phyloP scores from a whole-genome alignment of 108 stramenopile species.

The Nannochloropsis gaditana region DNA sequence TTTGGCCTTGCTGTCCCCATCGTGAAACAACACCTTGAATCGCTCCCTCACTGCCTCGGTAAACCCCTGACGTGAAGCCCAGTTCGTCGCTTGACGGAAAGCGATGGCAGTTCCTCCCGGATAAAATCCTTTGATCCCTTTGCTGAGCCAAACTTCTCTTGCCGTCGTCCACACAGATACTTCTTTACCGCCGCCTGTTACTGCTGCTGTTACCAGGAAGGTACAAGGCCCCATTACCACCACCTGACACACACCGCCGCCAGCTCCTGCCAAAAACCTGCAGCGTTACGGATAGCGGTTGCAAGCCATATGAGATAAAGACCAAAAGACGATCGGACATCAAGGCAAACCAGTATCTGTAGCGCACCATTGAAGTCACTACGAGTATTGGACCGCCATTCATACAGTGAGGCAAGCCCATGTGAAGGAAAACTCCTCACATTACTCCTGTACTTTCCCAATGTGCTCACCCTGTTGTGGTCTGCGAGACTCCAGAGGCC shows the following conservation, averaged over 20 bases:
- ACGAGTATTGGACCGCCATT: too few relatives aligned
- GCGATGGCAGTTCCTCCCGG: constrained; percentile 45
- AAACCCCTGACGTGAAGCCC: constrained; percentile 46
- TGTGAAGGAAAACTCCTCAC: background rate
- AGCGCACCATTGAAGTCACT: too few relatives aligned
- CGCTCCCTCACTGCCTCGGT: constrained; percentile 34
- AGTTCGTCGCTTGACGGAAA: constrained; percentile 49
- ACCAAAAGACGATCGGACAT: background rate
- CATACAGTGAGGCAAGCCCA: background rate
- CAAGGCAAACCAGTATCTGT: too few relatives aligned
- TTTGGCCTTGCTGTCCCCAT: constrained; percentile 30
- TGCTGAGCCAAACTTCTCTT: background rate
- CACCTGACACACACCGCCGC: constrained; percentile 37
- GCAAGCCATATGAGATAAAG: background rate
- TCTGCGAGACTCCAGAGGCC: constrained; percentile 26
- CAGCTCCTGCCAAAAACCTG: constrained; percentile 36
- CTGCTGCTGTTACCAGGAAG: constrained; percentile 41
- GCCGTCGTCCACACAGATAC: background rate
- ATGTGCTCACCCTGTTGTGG: background rate
- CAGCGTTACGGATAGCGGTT: too few relatives aligned
- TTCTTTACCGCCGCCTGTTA: constrained; percentile 23
- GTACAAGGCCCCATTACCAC: constrained; percentile 45
- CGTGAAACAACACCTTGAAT: constrained; percentile 27
- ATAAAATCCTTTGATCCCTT: constrained; percentile 41
- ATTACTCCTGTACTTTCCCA: background rate